Evolutionary conservation across 495 filamentous ascomycete species (phyloP).

Genomic region (Talaromyces adpressus): DNA sequence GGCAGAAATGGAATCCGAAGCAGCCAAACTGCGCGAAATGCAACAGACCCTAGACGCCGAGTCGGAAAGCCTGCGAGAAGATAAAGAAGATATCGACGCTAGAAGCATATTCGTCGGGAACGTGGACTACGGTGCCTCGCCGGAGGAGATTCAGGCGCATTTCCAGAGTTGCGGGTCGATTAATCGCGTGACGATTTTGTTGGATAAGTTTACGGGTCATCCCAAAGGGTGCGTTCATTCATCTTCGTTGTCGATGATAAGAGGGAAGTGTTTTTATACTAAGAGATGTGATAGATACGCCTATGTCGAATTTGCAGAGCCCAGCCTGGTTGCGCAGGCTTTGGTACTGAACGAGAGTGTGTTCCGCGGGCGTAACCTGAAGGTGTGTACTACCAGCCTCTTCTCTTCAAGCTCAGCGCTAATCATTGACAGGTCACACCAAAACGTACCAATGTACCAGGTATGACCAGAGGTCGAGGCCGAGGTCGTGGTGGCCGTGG

Average conservation of each 20-base stretch:
- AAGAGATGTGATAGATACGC: constrained; percentile 64
- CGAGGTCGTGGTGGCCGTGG: constrained; percentile 65
- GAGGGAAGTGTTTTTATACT: background rate
- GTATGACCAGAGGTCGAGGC: constrained; percentile 78
- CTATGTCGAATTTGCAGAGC: constrained; percentile 98
- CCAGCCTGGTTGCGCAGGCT: constrained; percentile 85
- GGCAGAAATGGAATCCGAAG: constrained; percentile 98
- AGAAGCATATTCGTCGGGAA: constrained; percentile 98
- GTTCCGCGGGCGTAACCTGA: constrained; percentile 89
- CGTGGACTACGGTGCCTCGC: constrained; percentile 95
- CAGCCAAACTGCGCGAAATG: constrained; percentile 94
- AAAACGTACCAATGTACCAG: constrained; percentile 95
- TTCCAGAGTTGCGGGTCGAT: constrained; percentile 97
- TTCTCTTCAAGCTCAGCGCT: constrained; percentile 9
- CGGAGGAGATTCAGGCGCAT: constrained; percentile 98
- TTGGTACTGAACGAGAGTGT: constrained; percentile 94
- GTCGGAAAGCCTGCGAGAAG: constrained; percentile 73
- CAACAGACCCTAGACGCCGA: constrained; percentile 84
- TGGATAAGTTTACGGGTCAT: constrained; percentile 97
- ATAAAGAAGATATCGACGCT: constrained; percentile 92
- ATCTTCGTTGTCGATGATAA: background rate
- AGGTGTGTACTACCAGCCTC: constrained; percentile 49
- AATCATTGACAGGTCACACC: constrained; percentile 64
- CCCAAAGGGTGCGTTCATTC: constrained; percentile 80
- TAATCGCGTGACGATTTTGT: constrained; percentile 93